Conservation (phyloP, 2,329 filamentous ascomycete species). For the Ascochyta viciae-villosae region DNA sequence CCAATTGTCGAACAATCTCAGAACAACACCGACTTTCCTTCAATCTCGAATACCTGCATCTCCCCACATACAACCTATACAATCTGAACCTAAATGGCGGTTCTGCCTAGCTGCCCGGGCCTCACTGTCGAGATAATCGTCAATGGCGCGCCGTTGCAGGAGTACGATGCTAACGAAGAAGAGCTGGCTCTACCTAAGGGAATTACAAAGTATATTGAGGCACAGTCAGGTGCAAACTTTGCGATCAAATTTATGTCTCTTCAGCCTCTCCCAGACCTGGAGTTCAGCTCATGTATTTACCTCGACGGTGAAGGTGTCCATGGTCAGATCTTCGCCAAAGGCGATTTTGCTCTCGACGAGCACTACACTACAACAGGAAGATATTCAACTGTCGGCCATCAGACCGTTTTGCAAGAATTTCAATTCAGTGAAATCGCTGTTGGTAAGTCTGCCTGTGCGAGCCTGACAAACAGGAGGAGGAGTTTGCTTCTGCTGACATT, state of each 20-base stretch:
- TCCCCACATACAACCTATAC: not conserved
- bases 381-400: not conserved
- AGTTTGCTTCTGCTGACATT: too few relatives aligned
- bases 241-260: constrained; percentile 1
- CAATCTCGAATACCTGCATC: too few relatives aligned
- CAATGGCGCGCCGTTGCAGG: constrained; percentile 24
- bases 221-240: constrained; percentile 33
- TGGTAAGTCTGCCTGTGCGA: not conserved
- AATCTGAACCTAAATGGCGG: not conserved
- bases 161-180: constrained; percentile 35
- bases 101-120: not conserved
- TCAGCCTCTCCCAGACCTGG: not conserved
- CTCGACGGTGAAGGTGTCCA: not conserved
- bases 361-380: not conserved
- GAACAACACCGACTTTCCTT: not conserved
- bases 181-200: constrained; percentile 1
- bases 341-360: not conserved
- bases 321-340: not conserved
- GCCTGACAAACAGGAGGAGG: too few relatives aligned
- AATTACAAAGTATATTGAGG: constrained; percentile 42
- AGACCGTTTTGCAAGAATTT: not conserved
- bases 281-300: not conserved
- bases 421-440: not conserved
- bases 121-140: constrained; percentile 21
- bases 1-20: not conserved